Conservation (phyloP, 768 basidiomycete genomes). For the Suillus brevipes region DNA sequence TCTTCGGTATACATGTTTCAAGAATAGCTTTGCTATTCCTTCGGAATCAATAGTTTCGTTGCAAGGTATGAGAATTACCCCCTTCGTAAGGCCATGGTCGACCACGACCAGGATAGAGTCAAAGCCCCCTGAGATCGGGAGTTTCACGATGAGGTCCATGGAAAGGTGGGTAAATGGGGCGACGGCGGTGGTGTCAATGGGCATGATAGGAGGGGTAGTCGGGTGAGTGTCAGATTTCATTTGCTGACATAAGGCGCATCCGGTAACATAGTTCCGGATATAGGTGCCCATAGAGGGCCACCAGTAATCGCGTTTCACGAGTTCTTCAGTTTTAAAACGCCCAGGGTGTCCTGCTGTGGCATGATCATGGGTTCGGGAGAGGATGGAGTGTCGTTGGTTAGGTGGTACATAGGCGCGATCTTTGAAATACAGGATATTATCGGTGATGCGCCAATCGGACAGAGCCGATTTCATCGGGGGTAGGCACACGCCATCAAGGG, state of each 20-base stretch:
- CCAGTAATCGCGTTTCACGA: not conserved
- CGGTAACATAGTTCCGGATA: not conserved
- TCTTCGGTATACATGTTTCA: too few relatives aligned
- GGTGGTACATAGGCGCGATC: too few relatives aligned
- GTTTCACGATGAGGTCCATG: not conserved
- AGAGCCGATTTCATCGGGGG: too few relatives aligned
- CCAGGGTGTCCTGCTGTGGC: too few relatives aligned
- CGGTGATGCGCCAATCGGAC: too few relatives aligned
- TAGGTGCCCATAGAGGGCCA: constrained; percentile 1
- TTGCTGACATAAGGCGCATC: not conserved
- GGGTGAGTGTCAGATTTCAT: not conserved
- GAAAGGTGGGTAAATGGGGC: not conserved
- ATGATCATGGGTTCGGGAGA: too few relatives aligned
- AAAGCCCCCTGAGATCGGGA: not conserved
- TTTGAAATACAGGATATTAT: too few relatives aligned
- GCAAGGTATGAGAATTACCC: constrained; percentile 3
- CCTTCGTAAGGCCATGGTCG: not conserved
- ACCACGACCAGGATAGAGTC: not conserved
- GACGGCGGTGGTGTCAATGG: not conserved
- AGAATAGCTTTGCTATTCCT: not conserved
- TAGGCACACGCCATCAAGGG: too few relatives aligned
- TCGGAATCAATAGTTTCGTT: not conserved
- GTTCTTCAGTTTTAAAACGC: too few relatives aligned
- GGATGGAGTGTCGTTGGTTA: too few relatives aligned
- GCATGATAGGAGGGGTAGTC: not conserved